Percentiles rank a stretch among this genome's conserved stretches.
Conservation (phyloP, 2,329 filamentous ascomycete genomes). For the Pezicula radicicola region DNA sequence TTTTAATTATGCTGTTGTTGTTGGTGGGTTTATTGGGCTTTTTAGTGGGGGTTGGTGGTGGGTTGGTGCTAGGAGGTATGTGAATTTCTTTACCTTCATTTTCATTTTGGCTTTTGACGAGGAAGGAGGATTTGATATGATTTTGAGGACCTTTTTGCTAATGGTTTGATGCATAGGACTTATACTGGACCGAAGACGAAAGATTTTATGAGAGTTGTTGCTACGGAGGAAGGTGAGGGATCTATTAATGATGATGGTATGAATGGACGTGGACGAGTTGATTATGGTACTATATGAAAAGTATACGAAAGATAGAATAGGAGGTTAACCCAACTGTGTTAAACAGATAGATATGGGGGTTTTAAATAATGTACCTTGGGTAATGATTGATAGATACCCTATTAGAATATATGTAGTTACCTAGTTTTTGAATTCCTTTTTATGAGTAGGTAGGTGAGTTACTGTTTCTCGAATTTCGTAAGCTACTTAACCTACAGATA, state of each 20-base stretch:
- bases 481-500: too few species aligned
- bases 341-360: too few species aligned
- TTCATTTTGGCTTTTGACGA: too few species aligned
- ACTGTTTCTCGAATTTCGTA: too few species aligned
- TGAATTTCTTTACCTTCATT: not conserved
- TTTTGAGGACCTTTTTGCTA: constrained; percentile 3
- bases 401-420: too few species aligned
- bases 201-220: constrained; percentile 42
- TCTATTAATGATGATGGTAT: not conserved
- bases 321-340: too few species aligned
- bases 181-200: constrained; percentile 58
- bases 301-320: too few species aligned
- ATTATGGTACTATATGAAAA: too few species aligned
- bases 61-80: constrained; percentile 20
- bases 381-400: too few species aligned
- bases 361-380: too few species aligned
- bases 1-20: constrained; percentile 48
- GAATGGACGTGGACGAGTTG: not conserved
- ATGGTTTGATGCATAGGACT: constrained; percentile 34
- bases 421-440: too few species aligned
- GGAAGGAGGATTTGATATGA: constrained; percentile 2
- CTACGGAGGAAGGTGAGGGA: constrained; percentile 24
- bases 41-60: constrained; percentile 50
- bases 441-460: too few species aligned
- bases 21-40: constrained; percentile 39